Percentiles rank a stretch among this genome's conserved stretches.
phyloP scores from a whole-genome alignment of 2,329 filamentous ascomycete genomes.

The Tolypocladium pustulatum region DNA sequence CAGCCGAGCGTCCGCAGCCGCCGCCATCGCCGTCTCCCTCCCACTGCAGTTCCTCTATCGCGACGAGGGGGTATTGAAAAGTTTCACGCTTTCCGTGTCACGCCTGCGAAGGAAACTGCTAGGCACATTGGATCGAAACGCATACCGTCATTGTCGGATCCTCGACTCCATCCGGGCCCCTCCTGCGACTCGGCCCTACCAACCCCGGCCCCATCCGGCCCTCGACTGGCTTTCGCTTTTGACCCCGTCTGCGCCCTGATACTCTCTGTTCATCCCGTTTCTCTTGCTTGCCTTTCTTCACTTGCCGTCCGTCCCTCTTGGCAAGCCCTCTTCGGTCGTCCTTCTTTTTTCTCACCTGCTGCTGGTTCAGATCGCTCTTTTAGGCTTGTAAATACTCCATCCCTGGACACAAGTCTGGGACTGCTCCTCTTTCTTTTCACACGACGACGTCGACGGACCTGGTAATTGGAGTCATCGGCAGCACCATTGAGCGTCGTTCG shows the following conservation, averaged over 20 bases:
- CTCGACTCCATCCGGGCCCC: neutral
- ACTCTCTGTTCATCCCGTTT: neutral
- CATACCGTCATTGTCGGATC: neutral
- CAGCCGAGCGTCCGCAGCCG: neutral
- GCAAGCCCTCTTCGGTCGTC: conserved; percentile 4
- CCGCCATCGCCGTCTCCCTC: neutral
- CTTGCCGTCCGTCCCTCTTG: neutral
- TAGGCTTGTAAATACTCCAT: neutral
- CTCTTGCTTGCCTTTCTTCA: neutral
- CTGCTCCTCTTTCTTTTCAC: conserved; percentile 1
- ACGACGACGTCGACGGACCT: neutral
- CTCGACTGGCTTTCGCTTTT: neutral
- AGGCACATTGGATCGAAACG: neutral
- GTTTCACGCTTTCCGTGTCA: neutral
- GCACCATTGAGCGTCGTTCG: neutral
- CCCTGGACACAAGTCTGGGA: neutral
- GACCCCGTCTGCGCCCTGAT: neutral
- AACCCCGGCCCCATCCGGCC: neutral
- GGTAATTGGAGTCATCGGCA: neutral
- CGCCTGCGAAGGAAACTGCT: neutral
- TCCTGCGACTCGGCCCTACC: neutral
- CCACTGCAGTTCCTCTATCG: neutral
- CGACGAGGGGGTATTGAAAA: neutral
- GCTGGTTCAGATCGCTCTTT: conserved; percentile 49
- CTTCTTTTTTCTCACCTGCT: conserved; percentile 21